Conservation (phyloP, 495 filamentous ascomycete genomes). For the Daldinia decipiens region DNA sequence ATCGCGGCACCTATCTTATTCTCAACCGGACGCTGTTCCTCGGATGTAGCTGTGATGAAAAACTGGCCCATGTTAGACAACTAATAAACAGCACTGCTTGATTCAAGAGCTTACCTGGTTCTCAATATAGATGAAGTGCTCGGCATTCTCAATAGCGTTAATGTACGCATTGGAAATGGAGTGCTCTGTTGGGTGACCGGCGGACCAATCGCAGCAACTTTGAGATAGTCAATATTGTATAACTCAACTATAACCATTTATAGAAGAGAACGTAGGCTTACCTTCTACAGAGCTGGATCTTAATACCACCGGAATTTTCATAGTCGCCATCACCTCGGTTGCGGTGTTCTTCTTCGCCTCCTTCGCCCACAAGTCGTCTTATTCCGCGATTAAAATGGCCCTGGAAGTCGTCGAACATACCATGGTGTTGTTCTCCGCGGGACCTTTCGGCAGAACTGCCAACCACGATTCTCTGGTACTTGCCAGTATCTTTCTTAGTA, state of each 20-base stretch:
- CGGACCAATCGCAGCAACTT: constrained; percentile 77
- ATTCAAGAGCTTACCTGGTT: constrained; percentile 68
- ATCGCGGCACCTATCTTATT: constrained; percentile 92
- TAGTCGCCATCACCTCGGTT: constrained; percentile 37
- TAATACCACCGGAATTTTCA: constrained; percentile 16
- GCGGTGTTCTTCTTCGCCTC: constrained; percentile 41
- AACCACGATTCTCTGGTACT: constrained; percentile 67
- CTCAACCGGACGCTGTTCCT: constrained; percentile 78
- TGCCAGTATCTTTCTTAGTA: constrained; percentile 66
- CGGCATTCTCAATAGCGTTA: constrained; percentile 78
- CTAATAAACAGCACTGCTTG: not conserved
- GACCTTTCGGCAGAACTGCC: constrained; percentile 24
- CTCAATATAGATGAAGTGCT: constrained; percentile 93
- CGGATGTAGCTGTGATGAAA: constrained; percentile 90
- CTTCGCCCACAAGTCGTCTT: constrained; percentile 48
- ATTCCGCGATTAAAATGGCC: constrained; percentile 57
- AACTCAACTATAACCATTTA: constrained; percentile 22
- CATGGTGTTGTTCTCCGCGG: constrained; percentile 41
- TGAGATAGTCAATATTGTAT: constrained; percentile 14
- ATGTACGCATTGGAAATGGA: constrained; percentile 92
- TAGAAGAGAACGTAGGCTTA: constrained; percentile 33
- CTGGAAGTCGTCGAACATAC: constrained; percentile 56
- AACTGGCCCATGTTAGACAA: constrained; percentile 60
- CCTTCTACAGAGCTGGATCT: constrained; percentile 59
- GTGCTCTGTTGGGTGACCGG: constrained; percentile 75